These are phyloP conservation scores for Aeminium ludgeri DNA, from an alignment of 495 filamentous ascomycete species.

Conservation along the genomic window DNA sequence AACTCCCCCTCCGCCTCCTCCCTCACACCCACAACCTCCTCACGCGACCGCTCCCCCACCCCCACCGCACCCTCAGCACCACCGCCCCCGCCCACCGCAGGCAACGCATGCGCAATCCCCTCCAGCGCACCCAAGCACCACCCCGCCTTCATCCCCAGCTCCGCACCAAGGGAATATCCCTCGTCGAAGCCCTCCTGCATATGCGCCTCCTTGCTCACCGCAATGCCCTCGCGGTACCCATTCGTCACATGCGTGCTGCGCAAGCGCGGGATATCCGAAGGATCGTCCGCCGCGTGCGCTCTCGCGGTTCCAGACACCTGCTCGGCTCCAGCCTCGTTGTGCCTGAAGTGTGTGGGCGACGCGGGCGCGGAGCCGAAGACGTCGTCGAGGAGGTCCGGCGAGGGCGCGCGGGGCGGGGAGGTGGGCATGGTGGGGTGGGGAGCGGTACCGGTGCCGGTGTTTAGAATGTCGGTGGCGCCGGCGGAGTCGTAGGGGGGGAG, in stretches of 20 bases:
- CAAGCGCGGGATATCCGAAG: conserved; percentile 59
- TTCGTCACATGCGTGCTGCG: conserved; percentile 58
- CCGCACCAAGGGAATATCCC: conserved; percentile 63
- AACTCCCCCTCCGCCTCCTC: conserved; percentile 43
- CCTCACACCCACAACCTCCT: conserved; percentile 26
- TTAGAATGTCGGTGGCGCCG: neutral
- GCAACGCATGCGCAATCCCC: conserved; percentile 33
- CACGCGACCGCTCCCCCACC: neutral
- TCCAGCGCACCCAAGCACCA: conserved; percentile 55
- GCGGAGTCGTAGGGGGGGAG: neutral
- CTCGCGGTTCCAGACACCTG: conserved; percentile 20
- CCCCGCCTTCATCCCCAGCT: conserved; percentile 55
- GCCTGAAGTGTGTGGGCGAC: conserved; percentile 5
- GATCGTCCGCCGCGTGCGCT: conserved; percentile 7
- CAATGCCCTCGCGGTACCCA: conserved; percentile 83
- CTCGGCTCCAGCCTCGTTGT: neutral
- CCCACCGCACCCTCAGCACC: no score
- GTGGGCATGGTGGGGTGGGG: neutral
- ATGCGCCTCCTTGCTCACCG: conserved; percentile 46
- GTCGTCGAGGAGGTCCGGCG: conserved; percentile 19
- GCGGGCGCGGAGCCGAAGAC: conserved; percentile 24
- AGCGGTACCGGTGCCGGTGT: conserved; percentile 2
- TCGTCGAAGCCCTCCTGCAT: conserved; percentile 81
- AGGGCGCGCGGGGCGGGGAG: neutral
- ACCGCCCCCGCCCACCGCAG: no score